Evolutionary conservation across 208 protist genomes (phyloP), one percentile per base, ranked within the genome.

Genomic region (Leishmania martiniquensis): DNA sequence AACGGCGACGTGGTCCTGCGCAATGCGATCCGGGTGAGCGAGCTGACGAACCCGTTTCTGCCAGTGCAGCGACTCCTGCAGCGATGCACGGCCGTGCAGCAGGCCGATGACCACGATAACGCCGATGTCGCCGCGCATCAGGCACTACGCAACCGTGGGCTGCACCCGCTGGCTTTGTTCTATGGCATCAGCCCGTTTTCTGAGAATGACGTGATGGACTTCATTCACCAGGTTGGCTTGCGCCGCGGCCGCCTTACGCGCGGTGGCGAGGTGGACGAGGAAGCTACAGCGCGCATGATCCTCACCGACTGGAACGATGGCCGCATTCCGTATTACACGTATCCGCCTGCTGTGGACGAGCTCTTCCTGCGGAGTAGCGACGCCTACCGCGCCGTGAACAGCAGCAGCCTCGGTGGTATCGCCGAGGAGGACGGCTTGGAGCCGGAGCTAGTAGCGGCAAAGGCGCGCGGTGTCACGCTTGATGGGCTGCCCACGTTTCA

Each of bases 251-350:
- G 95, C 5, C 70, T 99, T 7, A 83, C 78, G 22, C 93, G 97
- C 57, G 96, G 96, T 47, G 97, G 97, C 15, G 76, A 89, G 32
- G 86, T 98, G 34, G 95, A 99, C 77, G 90, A 98, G 73, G 89
- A 98, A 63, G 93, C 77, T 37, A 97, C 97, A 4, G 98, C 95
- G 37, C 83, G 90, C n/a, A 93, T 94, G 85, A 93, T 99, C 44
- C 78, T 99, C 25, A 81, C 96, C 47, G 98, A 99, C 81, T 99
- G 98, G 97, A 99, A 98, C 80, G 85, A 94, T 63, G 98, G 98
- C 67, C 91, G 91, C 62, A 99, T 99, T 72, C 87, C 91, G 44
- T 99, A 99, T 89, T 99, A 98, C 89, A 99, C 98, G 5, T 75
- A 94, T 20, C 97, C 98, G 42, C 98, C 98, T 4, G 87, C 82